Conservation (phyloP, 768 basidiomycete genomes). For the Lanmaoa pseudosensibilis region DNA sequence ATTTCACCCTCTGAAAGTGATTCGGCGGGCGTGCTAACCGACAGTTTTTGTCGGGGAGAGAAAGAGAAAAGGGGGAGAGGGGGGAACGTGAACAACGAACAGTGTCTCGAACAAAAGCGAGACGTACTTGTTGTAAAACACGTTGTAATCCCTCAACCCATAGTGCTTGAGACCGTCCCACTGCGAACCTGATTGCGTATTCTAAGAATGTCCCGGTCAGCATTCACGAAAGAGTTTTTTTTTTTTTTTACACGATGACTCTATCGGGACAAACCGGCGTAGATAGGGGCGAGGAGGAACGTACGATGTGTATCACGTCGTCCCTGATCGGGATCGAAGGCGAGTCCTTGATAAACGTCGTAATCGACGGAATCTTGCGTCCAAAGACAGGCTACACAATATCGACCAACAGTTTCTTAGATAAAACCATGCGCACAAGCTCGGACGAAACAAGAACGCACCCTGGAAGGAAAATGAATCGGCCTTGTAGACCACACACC, state of each 20-base stretch:
- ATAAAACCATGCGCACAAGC: background rate
- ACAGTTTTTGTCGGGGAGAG: background rate
- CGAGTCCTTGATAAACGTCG: constrained; percentile 34
- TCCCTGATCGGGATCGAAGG: constrained; percentile 28
- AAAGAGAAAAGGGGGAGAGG: too few species aligned
- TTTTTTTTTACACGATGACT: background rate
- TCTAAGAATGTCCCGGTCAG: constrained; percentile 36
- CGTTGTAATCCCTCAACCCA: constrained; percentile 49
- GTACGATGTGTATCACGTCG: constrained; percentile 59
- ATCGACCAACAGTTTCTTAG: background rate
- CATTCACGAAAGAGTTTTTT: background rate
- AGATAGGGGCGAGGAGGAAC: background rate
- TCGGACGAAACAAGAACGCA: constrained; percentile 21
- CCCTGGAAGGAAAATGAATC: constrained; percentile 65
- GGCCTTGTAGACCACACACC: too few species aligned
- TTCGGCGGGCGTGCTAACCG: constrained; percentile 42
- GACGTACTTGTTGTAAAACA: constrained; percentile 64
- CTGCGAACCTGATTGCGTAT: constrained; percentile 70
- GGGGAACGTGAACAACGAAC: background rate
- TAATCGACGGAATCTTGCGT: constrained; percentile 53
- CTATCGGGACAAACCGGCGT: too few species aligned
- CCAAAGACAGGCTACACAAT: constrained; percentile 56
- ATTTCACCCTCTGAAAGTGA: constrained; percentile 47
- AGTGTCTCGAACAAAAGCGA: background rate
- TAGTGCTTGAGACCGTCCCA: constrained; percentile 69